These are phyloP conservation scores for Blepharisma stoltei DNA, from an alignment of 73 alveolate species.

Conservation along the genomic window DNA sequence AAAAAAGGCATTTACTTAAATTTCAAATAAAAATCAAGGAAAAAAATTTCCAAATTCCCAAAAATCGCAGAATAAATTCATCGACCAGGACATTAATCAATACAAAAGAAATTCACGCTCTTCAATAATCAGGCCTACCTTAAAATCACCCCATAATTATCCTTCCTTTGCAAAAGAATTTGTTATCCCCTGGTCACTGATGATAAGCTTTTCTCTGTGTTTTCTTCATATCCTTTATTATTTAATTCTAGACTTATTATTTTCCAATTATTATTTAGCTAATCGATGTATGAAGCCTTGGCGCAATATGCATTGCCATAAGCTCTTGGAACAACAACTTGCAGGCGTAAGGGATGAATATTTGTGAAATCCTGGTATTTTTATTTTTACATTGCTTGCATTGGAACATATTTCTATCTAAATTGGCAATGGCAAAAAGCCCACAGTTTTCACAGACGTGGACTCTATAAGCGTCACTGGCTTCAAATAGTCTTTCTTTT, in stretches of 20 bases:
- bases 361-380: slow-evolving; percentile 70
- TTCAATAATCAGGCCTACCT: slow-evolving; percentile 12
- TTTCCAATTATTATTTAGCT: background rate
- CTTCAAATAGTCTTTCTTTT: slow-evolving; percentile 90
- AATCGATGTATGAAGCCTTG: slow-evolving; percentile 68
- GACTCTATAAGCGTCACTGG: slow-evolving; percentile 93
- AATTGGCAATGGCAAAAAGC: slow-evolving; percentile 84
- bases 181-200: slow-evolving; percentile 24
- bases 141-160: slow-evolving; percentile 20
- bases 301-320: slow-evolving; percentile 98
- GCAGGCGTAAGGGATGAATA: slow-evolving; percentile 97
- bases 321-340: slow-evolving; percentile 96
- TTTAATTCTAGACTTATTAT: background rate
- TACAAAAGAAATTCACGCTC: background rate
- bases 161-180: slow-evolving; percentile 24
- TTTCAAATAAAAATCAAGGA: too few species aligned
- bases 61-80: too few species aligned
- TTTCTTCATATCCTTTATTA: too few species aligned
- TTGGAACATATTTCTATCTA: slow-evolving; percentile 69
- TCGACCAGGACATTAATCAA: slow-evolving; percentile 11
- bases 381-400: slow-evolving; percentile 90
- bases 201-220: slow-evolving; percentile 5
- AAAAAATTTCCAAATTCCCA: too few species aligned
- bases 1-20: too few species aligned
- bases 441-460: slow-evolving; percentile 96